These are phyloP conservation scores for Rhododendron molle DNA, from an alignment of 148 eudicot species.

Conservation along the genomic window DNA sequence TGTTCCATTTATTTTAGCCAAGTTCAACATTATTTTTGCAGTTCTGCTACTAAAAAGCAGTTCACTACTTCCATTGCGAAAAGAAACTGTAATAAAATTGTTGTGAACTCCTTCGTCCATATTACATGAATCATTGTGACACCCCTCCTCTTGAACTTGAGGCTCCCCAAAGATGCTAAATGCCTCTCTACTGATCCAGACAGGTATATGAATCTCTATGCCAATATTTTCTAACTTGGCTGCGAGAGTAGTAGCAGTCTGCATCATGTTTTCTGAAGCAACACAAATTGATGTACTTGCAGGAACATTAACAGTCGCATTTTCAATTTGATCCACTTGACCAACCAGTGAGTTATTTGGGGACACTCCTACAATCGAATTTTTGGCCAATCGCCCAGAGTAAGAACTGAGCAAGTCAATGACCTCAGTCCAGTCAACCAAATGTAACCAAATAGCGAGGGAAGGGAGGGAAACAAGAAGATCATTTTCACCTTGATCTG, in stretches of 20 bases:
- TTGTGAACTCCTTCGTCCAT: slow-evolving; percentile 27
- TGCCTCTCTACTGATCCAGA: slow-evolving; percentile 39
- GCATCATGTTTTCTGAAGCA: slow-evolving; percentile 24
- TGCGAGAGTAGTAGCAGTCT: slow-evolving; percentile 21
- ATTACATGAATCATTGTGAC: slow-evolving; percentile 18
- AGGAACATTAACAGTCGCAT: slow-evolving; percentile 11
- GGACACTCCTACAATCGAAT: slow-evolving; percentile 16
- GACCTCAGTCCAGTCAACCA: slow-evolving; percentile 59
- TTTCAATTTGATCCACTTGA: slow-evolving; percentile 20
- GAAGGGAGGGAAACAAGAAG: slow-evolving; percentile 54
- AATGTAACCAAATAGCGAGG: slow-evolving; percentile 67
- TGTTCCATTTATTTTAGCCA: slow-evolving; percentile 51
- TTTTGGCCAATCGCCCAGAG: slow-evolving; percentile 20
- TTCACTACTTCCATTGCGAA: slow-evolving; percentile 50
- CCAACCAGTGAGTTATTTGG: slow-evolving; percentile 12
- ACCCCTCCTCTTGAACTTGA: slow-evolving; percentile 20
- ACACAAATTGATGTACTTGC: slow-evolving; percentile 19
- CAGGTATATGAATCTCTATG: slow-evolving; percentile 56
- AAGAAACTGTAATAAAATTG: slow-evolving; percentile 41
- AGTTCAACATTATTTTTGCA: slow-evolving; percentile 30
- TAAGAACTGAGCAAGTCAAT: slow-evolving; percentile 40
- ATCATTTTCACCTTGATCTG: slow-evolving; percentile 31
- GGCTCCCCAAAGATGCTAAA: slow-evolving; percentile 21
- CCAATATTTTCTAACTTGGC: slow-evolving; percentile 50
- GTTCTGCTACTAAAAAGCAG: slow-evolving; percentile 32